Evolutionary conservation across 805 yeast genomes (phyloP).

Genomic region (Grigorovia jiainica): DNA sequence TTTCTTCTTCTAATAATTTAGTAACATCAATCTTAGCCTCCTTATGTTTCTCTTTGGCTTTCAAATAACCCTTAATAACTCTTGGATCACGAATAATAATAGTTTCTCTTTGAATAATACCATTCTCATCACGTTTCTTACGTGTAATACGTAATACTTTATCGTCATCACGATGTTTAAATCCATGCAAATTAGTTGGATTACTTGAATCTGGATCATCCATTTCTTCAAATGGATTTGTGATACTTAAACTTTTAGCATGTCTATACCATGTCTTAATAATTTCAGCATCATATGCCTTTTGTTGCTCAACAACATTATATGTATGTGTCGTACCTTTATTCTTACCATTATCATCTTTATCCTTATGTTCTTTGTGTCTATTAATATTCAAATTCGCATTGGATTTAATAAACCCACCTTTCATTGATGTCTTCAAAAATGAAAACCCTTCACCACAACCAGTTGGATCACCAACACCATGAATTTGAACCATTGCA

Average conservation of each 20-base stretch:
- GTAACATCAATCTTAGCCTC: constrained; percentile 61
- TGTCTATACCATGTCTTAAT: constrained; percentile 85
- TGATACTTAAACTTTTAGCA: constrained; percentile 44
- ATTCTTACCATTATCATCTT: constrained; percentile 7
- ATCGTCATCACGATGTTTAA: constrained; percentile 22
- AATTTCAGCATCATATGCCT: constrained; percentile 85
- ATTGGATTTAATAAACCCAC: constrained; percentile 54
- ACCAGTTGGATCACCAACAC: constrained; percentile 92
- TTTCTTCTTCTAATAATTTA: constrained; percentile 24
- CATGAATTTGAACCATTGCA: constrained; percentile 90
- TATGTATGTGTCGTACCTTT: constrained; percentile 54
- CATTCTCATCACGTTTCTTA: constrained; percentile 73
- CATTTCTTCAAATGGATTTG: constrained; percentile 30
- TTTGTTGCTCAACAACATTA: constrained; percentile 78
- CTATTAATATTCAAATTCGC: neutral
- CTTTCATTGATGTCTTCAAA: constrained; percentile 87
- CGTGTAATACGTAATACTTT: constrained; percentile 60
- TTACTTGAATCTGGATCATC: constrained; percentile 31
- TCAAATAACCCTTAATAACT: constrained; percentile 75
- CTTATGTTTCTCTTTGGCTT: constrained; percentile 50
- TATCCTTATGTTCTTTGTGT: constrained; percentile 14
- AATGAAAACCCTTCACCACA: constrained; percentile 84
- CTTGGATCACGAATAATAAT: constrained; percentile 78
- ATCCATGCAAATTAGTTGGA: constrained; percentile 24
- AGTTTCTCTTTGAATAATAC: constrained; percentile 70